Percentiles rank a stretch among this genome's conserved stretches.
Evolutionary conservation across 768 basidiomycete genomes (phyloP).

Genomic region (Russula lepida): DNA sequence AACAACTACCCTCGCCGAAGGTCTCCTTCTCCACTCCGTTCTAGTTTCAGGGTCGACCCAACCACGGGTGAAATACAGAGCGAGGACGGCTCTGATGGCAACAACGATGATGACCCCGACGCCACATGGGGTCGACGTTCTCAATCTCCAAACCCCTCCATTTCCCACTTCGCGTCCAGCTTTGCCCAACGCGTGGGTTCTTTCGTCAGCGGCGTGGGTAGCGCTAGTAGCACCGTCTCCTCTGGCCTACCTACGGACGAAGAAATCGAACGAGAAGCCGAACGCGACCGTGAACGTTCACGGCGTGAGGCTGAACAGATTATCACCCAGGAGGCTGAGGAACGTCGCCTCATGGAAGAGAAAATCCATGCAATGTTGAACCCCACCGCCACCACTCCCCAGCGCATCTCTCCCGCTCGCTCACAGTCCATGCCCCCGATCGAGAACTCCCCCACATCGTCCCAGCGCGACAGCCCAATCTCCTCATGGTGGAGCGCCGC

Average conservation of each 20-base stretch:
- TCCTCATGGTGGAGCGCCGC: conserved; percentile 62
- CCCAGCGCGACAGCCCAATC: conserved; percentile 46
- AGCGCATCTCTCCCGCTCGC: conserved; percentile 53
- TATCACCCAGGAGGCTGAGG: conserved; percentile 59
- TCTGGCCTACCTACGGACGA: conserved; percentile 53
- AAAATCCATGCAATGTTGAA: conserved; percentile 70
- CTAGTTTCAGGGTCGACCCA: conserved; percentile 49
- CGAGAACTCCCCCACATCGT: conserved; percentile 45
- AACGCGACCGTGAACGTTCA: conserved; percentile 65
- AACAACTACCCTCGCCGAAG: conserved; percentile 33
- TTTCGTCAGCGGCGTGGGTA: conserved; percentile 46
- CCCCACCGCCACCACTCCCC: conserved; percentile 28
- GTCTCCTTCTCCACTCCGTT: conserved; percentile 67
- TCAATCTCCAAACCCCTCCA: conserved; percentile 60
- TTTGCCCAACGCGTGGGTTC: conserved; percentile 69
- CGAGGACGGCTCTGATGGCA: conserved; percentile 41
- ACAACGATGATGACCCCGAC: conserved; percentile 36
- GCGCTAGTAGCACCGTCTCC: conserved; percentile 27
- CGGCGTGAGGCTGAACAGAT: conserved; percentile 74
- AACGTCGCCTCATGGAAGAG: conserved; percentile 61
- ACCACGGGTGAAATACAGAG: conserved; percentile 37
- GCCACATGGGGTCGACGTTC: conserved; percentile 38
- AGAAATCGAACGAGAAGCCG: conserved; percentile 75
- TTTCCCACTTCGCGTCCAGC: conserved; percentile 64
- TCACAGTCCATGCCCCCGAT: conserved; percentile 40